Evolutionary conservation across 345 rosid genomes (phyloP).

Genomic region (Gossypium bickii): DNA sequence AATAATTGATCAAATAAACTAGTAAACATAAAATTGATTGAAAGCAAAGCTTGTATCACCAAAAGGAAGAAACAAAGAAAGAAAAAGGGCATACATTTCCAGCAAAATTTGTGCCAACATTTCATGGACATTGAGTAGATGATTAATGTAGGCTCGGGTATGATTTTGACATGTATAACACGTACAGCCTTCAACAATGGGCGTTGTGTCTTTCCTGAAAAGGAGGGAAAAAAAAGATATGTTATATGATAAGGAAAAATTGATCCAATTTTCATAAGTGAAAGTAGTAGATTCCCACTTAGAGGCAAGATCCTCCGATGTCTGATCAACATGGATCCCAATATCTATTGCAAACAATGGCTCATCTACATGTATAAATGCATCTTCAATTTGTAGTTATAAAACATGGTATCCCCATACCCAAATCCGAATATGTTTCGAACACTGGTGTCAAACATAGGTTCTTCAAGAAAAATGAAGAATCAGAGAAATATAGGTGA

Average conservation of each 20-base stretch:
- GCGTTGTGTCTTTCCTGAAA: constrained; percentile 55
- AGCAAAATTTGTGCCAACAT: constrained; percentile 74
- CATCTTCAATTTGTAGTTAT: not conserved
- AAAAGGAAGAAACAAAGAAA: not conserved
- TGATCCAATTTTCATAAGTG: not conserved
- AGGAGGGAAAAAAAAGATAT: not conserved
- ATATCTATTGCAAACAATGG: not conserved
- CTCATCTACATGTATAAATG: not conserved
- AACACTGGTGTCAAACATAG: not conserved
- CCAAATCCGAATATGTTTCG: not conserved
- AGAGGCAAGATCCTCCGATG: not conserved
- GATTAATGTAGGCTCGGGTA: constrained; percentile 69
- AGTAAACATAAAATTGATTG: not conserved
- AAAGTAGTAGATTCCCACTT: not conserved
- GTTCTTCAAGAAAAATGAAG: not conserved
- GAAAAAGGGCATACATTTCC: constrained; percentile 43
- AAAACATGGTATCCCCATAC: not conserved
- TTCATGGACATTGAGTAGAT: constrained; percentile 70
- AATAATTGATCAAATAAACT: not conserved
- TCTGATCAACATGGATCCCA: not conserved
- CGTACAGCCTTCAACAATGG: constrained; percentile 47
- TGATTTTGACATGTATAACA: constrained; percentile 76
- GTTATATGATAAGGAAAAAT: not conserved
- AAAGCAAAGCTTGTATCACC: not conserved
- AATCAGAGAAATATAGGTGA: not conserved